Base-by-base conservation (phyloP, 1,284 basidiomycete species). In the Cutaneotrichosporon cyanovorans region DNA sequence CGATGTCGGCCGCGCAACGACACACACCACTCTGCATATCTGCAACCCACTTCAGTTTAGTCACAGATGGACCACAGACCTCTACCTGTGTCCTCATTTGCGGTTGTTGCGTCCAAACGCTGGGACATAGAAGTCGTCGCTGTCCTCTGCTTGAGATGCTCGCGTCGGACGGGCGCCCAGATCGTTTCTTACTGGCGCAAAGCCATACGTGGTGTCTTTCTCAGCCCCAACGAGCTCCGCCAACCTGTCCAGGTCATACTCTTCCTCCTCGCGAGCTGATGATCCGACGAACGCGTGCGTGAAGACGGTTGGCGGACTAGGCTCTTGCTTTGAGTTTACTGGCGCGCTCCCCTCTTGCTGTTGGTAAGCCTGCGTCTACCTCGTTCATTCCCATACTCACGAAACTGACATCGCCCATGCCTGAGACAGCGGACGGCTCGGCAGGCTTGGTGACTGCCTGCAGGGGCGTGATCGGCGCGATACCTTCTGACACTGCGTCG, bases 91-190 rank as follows among this genome's bases (percentile, higher is more conserved):
- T 12, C 25, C 32, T 8, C 32, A 8, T 6, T 34, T 34, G 14
- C 14, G 32, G 32, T 34, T 34, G 9, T 14, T 16, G 14, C 5
- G 8, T 6, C 32, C 11, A 23, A 44, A 44, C 8, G 35, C 35
- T 18, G 42, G 42, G 2, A 44, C 42, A 19, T 44, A 44, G n/a
- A 44, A 44, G 42, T 44, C 42, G 14, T 37, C 42, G 12, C 18
- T 23, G 35, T 44, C 42, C 7, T 20, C 42, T 14, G 31, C 20
- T 12, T 11, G 7, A 3, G 22, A 23, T 15, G 42, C n/a, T 37
- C 35, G n/a, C n/a, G 35, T 12, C 25, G 7, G 25, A 7, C 25
- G 25, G 8, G 25, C 23, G 31, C 10, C 14, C 40, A 33, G 20
- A 4, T 41, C 20, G 5, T 32, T 32, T 4, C 40, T 32, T 14